Conservation (phyloP, 2,329 filamentous ascomycete genomes). For the Parastagonospora avenae region DNA sequence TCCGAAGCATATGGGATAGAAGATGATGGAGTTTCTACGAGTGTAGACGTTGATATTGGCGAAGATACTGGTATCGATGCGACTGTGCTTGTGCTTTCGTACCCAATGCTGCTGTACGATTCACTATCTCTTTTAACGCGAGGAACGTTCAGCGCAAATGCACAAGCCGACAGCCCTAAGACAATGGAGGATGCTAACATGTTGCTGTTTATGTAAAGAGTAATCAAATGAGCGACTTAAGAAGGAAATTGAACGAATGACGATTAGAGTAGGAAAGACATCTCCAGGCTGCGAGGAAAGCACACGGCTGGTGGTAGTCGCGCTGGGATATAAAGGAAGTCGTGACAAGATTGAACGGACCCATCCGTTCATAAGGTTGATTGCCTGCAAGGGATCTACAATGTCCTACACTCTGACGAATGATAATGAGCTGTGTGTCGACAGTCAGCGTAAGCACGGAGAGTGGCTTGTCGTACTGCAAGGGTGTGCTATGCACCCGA, state of each 20-base stretch:
- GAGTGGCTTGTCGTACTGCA: no score
- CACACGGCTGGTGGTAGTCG: neutral
- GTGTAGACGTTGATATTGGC: no score
- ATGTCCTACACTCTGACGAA: no score
- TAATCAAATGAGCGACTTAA: slow-evolving; percentile 14
- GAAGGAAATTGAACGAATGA: neutral
- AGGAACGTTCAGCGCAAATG: slow-evolving; percentile 20
- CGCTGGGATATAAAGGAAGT: neutral
- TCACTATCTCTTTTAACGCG: slow-evolving; percentile 6
- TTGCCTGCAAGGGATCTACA: neutral
- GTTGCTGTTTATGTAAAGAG: slow-evolving; percentile 2
- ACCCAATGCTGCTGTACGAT: neutral
- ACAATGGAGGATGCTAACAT: slow-evolving; percentile 14
- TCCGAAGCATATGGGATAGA: no score
- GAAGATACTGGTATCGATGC: neutral
- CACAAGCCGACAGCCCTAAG: slow-evolving; percentile 16
- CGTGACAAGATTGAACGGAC: neutral
- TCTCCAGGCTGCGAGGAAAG: neutral
- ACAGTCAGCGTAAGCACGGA: no score
- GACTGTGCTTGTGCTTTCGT: neutral
- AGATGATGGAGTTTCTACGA: no score
- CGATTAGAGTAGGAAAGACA: neutral
- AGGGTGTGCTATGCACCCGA: no score
- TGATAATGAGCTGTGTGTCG: no score
- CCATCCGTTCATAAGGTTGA: neutral